A percentile compares a stretch with the other conserved stretches of the same genome.
These are phyloP conservation scores for Cladophialophora carrionii DNA, from an alignment of 2,329 filamentous ascomycete genomes.

Conservation along the genomic window DNA sequence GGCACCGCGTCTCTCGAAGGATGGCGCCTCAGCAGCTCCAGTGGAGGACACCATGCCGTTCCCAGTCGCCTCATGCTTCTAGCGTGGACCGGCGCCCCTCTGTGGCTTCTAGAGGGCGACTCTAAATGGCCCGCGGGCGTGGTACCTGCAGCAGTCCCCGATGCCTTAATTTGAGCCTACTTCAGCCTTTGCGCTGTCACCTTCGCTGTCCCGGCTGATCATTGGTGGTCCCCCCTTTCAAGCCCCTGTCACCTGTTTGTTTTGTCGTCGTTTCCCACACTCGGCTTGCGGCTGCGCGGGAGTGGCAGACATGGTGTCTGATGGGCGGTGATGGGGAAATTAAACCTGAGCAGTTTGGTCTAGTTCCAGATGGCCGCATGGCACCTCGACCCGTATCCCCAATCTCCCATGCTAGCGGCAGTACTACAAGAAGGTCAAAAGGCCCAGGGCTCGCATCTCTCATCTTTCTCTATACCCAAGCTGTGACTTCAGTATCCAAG, in stretches of 20 bases:
- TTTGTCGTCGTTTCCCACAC: constrained; percentile 14
- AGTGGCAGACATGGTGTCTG: constrained; percentile 20
- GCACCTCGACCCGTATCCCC: constrained; percentile 14
- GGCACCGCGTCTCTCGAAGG: constrained; percentile 17
- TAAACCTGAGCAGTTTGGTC: constrained; percentile 18
- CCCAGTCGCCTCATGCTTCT: constrained; percentile 21
- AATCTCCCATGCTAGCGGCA: constrained; percentile 32
- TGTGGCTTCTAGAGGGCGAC: constrained; percentile 11
- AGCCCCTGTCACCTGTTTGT: constrained; percentile 21
- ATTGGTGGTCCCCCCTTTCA: constrained; percentile 11
- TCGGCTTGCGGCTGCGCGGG: constrained; percentile 6
- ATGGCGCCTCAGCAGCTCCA: constrained; percentile 13
- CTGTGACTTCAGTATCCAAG: constrained; percentile 35
- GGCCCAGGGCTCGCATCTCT: constrained; percentile 28
- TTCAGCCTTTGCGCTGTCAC: constrained; percentile 14
- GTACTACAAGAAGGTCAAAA: constrained; percentile 32
- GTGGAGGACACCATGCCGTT: constrained; percentile 10
- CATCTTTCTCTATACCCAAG: constrained; percentile 34
- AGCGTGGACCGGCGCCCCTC: constrained; percentile 18
- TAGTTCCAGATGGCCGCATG: constrained; percentile 21
- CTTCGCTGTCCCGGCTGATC: too few relatives aligned
- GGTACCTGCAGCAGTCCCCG: constrained; percentile 29
- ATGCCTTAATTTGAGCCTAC: constrained; percentile 32
- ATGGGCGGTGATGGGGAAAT: constrained; percentile 22
- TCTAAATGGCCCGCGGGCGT: constrained; percentile 19